Evolutionary conservation across 345 rosid species (phyloP), one percentile per base, ranked within the genome.

Genomic region (Excoecaria cochinchinensis): DNA sequence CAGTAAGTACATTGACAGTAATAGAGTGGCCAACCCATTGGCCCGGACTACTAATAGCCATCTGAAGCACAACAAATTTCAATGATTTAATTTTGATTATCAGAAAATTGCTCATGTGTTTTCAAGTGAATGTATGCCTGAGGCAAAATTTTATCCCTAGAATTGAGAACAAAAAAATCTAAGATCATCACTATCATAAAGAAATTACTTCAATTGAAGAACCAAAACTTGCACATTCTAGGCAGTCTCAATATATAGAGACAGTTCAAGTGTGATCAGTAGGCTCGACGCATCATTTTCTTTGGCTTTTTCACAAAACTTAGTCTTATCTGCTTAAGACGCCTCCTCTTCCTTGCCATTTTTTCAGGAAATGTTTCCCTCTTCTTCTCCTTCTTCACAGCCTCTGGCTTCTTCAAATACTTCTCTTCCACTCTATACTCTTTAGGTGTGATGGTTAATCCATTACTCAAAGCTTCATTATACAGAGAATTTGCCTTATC

Each of bases 331-430:
- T 89, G 84, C 92, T 85, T 93, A 8, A 91, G 90, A 8, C 90
- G 88, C 57, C 84, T 89, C 87, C 85, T 95, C 86, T 95, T 95
- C 86, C 97, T 86, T 0, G 93, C 97, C 75, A 87, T 91, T 88
- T 95, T 95, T 87, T 95, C 98, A 3, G 98, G 97, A 69, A 95
- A 84, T 12, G 98, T 95, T 87, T 91, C 97, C 73, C 98, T 85
- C 88, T 90, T 93, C 82, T 91, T 93, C 89, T 79, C 91, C 71
- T 85, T 86, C 81, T 86, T 85, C 63, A 77, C 89, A 42, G 76
- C 87, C 85, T 82, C 85, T 0, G 88, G 83, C 81, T 91, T 93
- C 78, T 89, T 91, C 85, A 86, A 66, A 76, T 75, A 90, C 74
- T 86, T 80, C 1, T 88, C 87, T 19, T 93, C 97, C 55, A 91